These are phyloP conservation scores for Ramaria sp. DNA, from an alignment of 768 basidiomycete species.

Conservation along the genomic window DNA sequence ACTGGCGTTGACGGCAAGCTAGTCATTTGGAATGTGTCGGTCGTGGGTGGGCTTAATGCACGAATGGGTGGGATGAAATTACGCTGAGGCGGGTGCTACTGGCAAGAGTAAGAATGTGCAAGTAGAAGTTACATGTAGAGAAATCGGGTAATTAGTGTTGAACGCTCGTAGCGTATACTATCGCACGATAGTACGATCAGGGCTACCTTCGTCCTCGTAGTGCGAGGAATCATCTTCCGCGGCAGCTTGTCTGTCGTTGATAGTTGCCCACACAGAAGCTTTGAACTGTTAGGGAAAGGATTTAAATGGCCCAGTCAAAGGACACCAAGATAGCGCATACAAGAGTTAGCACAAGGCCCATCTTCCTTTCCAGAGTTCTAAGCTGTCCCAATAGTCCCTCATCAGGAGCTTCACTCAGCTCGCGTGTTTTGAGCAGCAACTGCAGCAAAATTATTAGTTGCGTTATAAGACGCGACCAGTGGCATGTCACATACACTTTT, in stretches of 20 bases:
- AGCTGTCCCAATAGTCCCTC: conserved; percentile 64
- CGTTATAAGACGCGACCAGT: neutral
- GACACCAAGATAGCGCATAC: conserved; percentile 31
- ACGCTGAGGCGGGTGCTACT: neutral
- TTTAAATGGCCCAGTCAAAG: neutral
- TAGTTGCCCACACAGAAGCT: conserved; percentile 90
- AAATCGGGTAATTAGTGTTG: neutral
- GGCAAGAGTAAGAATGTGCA: neutral
- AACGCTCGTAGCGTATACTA: neutral
- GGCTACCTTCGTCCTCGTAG: neutral
- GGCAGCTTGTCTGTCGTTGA: conserved; percentile 58
- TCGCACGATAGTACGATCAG: conserved; percentile 4
- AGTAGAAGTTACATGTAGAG: neutral
- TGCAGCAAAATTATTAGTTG: conserved; percentile 17
- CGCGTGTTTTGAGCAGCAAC: conserved; percentile 59
- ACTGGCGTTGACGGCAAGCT: conserved; percentile 90
- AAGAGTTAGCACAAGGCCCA: conserved; percentile 89
- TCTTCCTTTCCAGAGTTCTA: conserved; percentile 80
- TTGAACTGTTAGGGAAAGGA: conserved; percentile 55
- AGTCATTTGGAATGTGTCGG: conserved; percentile 79
- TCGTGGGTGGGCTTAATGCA: conserved; percentile 38
- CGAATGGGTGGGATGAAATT: conserved; percentile 38
- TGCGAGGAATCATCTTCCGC: conserved; percentile 9
- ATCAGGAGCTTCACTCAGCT: conserved; percentile 67
- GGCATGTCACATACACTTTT: conserved; percentile 45